Conservation (phyloP, 2,329 filamentous ascomycete genomes). For the Sarocladiaceae sp. region DNA sequence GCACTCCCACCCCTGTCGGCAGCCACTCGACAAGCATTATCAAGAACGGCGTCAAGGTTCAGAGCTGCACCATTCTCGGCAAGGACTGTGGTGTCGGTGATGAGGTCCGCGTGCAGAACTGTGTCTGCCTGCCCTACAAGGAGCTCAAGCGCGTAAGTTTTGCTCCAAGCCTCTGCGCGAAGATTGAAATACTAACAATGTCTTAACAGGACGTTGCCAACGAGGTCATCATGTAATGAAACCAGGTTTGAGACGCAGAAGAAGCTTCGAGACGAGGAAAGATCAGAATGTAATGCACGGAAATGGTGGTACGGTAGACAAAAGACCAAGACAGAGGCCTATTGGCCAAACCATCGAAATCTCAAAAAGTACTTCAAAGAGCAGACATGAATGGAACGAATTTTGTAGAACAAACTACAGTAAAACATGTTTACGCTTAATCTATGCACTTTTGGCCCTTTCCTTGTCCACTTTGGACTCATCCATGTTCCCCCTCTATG, state of each 20-base stretch:
- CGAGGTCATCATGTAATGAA: conserved; percentile 81
- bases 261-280: too few relatives aligned
- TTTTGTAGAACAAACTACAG: too few relatives aligned
- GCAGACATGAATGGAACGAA: too few relatives aligned
- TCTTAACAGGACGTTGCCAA: conserved; percentile 69
- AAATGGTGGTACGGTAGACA: too few relatives aligned
- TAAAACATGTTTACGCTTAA: too few relatives aligned
- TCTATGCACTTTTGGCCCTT: too few relatives aligned
- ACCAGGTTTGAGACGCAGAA: neutral
- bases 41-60: conserved; percentile 97
- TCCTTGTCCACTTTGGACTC: too few relatives aligned
- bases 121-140: conserved; percentile 95
- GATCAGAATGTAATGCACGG: neutral
- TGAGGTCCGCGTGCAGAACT: conserved; percentile 95
- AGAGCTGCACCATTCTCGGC: conserved; percentile 94
- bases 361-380: too few relatives aligned
- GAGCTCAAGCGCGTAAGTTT: conserved; percentile 85
- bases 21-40: conserved; percentile 93
- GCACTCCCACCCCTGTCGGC: conserved; percentile 79
- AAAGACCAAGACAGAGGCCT: too few relatives aligned
- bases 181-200: neutral
- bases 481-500: too few relatives aligned
- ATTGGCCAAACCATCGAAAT: too few relatives aligned
- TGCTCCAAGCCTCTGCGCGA: neutral
- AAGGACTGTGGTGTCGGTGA: conserved; percentile 95